Base-by-base conservation (phyloP, 306 rosid species). In the Boehmeria nivea region DNA sequence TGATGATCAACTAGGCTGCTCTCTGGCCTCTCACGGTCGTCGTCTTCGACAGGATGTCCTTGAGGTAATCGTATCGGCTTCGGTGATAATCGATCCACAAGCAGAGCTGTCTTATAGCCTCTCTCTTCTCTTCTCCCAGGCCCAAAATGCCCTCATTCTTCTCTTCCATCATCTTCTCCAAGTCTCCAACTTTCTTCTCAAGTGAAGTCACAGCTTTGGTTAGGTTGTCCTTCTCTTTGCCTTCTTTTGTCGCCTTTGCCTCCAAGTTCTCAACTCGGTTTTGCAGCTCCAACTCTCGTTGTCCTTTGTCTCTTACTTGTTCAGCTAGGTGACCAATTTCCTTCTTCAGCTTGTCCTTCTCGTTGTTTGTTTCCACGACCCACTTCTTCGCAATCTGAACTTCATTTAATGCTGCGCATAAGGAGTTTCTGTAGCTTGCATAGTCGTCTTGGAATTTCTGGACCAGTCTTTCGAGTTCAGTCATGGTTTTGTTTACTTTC, bases 31-130 rank as follows among this genome's bases (percentile, higher is more conserved):
- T 71, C 21, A 44, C 57, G 43, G 67, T 63, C 62, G 72, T 43
- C 63, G 73, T 48, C 79, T 77, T 91, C 1, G 58, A 77, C 22
- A 84, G 72, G 46, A 76, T 67, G 36, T 84, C 96, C 76, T 67
- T 84, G 72, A 91, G 89, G 75, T 73, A 34, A 59, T 93, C 88
- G 49, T 56, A 79, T 47, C 94, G 86, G 53, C 73, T 54, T 18
- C 91, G 87, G 55, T 93, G 95, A 78, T 93, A 87, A 65, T 93
- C 96, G 37, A 87, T 81, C 94, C 89, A 87, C 27, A 93, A 18
- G 73, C 99, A 93, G 20, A 93, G 87, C 57, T 91, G 99, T 79
- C 95, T 71, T 24, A 91, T 91, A 52, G 91, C 99, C 52, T 91
- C 96, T 60, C 89, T 70, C 78, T 91, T 91, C 82, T 91, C 99